These are phyloP conservation scores for Scedosporium apiospermum DNA, from an alignment of 2,329 filamentous ascomycete genomes.

Conservation along the genomic window DNA sequence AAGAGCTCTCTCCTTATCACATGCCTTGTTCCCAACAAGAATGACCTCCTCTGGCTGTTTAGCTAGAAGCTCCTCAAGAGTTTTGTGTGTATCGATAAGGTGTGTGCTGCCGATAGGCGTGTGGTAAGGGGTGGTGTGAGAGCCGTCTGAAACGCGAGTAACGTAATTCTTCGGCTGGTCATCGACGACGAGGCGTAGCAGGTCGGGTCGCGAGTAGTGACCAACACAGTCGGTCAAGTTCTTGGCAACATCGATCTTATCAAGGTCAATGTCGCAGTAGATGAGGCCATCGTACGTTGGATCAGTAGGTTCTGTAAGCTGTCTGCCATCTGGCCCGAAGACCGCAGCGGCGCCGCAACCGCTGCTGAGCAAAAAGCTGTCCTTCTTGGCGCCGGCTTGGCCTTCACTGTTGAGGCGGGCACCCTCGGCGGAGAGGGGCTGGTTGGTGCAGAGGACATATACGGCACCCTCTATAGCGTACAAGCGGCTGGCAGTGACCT, in stretches of 20 bases:
- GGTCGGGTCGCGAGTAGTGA: constrained; percentile 28
- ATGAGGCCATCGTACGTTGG: neutral
- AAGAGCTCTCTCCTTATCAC: no score
- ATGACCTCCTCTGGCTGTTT: no score
- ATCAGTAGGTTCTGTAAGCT: neutral
- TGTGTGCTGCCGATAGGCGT: no score
- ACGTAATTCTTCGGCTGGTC: neutral
- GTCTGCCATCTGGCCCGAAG: neutral
- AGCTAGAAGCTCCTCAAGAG: no score
- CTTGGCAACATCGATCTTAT: neutral
- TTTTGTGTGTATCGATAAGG: no score
- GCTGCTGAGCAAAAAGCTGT: constrained; percentile 21
- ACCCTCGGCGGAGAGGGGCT: no score
- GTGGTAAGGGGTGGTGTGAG: no score
- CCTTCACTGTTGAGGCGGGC: no score
- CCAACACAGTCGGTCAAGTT: constrained; percentile 28
- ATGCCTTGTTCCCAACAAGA: no score
- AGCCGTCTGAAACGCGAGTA: neutral
- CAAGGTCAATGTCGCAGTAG: neutral
- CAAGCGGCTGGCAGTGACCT: constrained; percentile 32
- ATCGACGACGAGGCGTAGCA: constrained; percentile 28
- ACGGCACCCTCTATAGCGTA: constrained; percentile 47
- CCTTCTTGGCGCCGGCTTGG: constrained; percentile 33
- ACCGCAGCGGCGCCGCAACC: constrained; percentile 15
- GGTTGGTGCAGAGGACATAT: constrained; percentile 38